phyloP scores from a whole-genome alignment of 305 asterid species.

The Nicotiana rustica region DNA sequence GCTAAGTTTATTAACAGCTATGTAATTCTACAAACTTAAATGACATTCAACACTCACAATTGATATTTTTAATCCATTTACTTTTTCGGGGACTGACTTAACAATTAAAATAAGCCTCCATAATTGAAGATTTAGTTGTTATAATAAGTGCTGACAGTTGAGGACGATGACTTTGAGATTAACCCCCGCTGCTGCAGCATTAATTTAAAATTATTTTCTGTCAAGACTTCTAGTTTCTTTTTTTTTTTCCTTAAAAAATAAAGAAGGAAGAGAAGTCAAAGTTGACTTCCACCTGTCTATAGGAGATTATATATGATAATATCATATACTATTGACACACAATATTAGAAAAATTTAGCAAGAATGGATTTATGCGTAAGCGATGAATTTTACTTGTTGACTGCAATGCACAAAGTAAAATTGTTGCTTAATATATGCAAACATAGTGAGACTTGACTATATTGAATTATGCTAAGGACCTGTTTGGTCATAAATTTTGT shows the following conservation, averaged over 20 bases:
- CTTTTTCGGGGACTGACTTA: neutral
- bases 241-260: neutral
- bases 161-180: neutral
- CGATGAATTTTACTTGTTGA: neutral
- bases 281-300: neutral
- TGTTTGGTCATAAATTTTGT: too few species aligned
- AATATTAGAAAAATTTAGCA: neutral
- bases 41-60: neutral
- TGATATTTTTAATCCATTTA: neutral
- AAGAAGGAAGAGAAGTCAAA: slow-evolving; percentile 15
- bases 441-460: too few species aligned
- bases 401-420: neutral
- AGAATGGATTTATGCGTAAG: neutral
- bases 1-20: too few species aligned
- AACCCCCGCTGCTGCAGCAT: neutral
- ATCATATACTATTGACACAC: neutral
- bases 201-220: neutral
- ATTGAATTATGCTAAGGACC: too few species aligned
- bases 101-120: neutral
- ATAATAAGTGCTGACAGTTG: neutral
- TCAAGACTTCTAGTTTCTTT: neutral
- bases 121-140: slow-evolving; percentile 9
- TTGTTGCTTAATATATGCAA: too few species aligned
- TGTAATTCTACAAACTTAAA: too few species aligned
- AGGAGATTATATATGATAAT: neutral